Conservation (phyloP, 805 yeast species). For the Saccharomycopsis sp. region DNA sequence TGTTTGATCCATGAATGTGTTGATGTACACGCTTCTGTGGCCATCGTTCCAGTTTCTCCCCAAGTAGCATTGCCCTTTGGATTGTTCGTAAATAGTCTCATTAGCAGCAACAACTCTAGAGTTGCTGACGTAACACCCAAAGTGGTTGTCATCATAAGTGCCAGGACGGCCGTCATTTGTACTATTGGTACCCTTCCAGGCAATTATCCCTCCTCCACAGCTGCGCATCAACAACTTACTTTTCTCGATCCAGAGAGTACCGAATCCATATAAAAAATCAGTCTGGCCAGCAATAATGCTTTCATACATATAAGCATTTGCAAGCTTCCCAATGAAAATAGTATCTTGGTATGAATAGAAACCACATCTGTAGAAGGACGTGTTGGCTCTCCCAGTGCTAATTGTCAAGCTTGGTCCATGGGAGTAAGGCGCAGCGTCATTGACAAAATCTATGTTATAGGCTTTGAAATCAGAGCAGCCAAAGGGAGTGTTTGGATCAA, state of each 20-base stretch:
- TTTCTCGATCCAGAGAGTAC: constrained; percentile 9
- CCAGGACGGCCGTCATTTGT: constrained; percentile 1
- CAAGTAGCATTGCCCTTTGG: constrained; percentile 4
- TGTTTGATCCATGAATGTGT: constrained; percentile 7
- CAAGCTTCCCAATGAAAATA: constrained; percentile 6
- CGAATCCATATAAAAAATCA: constrained; percentile 11
- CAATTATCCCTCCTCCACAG: constrained; percentile 14
- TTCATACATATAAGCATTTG: constrained; percentile 1
- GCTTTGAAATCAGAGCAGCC: constrained; percentile 6
- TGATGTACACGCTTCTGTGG: constrained; percentile 4
- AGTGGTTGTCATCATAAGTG: constrained; percentile 3
- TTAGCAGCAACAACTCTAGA: constrained; percentile 7
- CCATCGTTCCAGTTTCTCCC: constrained; percentile 11
- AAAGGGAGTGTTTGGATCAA: constrained; percentile 1
- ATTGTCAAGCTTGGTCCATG: constrained; percentile 5
- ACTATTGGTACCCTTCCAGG: constrained; percentile 10
- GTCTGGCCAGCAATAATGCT: constrained; percentile 13
- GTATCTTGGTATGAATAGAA: constrained; percentile 13
- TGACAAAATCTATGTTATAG: constrained; percentile 10
- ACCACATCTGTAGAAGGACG: constrained; percentile 12
- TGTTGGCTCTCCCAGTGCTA: constrained; percentile 1
- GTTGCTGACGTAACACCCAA: constrained; percentile 10
- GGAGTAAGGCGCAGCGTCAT: neutral
- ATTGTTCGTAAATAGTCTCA: neutral
- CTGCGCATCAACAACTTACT: constrained; percentile 1